Percentiles rank a stretch among this genome's conserved stretches.
Conservation (phyloP, 345 rosid genomes). For the Cardamine occulta region DNA sequence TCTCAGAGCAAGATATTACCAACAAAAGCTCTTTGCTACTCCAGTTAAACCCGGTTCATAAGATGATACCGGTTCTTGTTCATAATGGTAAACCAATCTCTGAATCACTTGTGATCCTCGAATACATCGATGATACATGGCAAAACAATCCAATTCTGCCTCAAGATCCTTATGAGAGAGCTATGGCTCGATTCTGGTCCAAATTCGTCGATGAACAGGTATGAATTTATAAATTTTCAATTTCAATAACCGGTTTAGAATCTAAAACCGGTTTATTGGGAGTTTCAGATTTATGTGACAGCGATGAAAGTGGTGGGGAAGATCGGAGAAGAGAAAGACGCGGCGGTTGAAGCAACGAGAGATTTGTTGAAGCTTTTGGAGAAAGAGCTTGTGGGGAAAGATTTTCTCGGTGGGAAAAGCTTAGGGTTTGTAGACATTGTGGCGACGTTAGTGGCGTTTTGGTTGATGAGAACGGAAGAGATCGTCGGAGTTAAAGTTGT, state of each 20-base stretch:
- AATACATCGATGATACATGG: constrained; percentile 58
- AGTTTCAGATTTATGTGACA: constrained; percentile 20
- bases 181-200: constrained; percentile 49
- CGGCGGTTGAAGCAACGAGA: constrained; percentile 35
- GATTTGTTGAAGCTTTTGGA: constrained; percentile 40
- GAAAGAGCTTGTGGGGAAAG: constrained; percentile 41
- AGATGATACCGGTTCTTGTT: constrained; percentile 48
- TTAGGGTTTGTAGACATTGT: constrained; percentile 45
- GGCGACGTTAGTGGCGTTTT: constrained; percentile 38
- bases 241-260: constrained; percentile 17
- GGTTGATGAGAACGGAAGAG: constrained; percentile 34
- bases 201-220: constrained; percentile 45
- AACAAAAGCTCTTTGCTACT: constrained; percentile 45
- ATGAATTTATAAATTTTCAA: neutral
- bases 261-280: neutral
- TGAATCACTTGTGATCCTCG: constrained; percentile 52
- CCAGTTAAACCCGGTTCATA: constrained; percentile 41
- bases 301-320: constrained; percentile 40
- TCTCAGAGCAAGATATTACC: constrained; percentile 38
- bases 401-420: constrained; percentile 44
- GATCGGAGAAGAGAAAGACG: constrained; percentile 35
- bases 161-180: constrained; percentile 43
- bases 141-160: constrained; percentile 44
- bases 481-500: constrained; percentile 34
- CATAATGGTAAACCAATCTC: constrained; percentile 49